Conservation (phyloP, 208 protist species). For the Angomonas deanei region DNA sequence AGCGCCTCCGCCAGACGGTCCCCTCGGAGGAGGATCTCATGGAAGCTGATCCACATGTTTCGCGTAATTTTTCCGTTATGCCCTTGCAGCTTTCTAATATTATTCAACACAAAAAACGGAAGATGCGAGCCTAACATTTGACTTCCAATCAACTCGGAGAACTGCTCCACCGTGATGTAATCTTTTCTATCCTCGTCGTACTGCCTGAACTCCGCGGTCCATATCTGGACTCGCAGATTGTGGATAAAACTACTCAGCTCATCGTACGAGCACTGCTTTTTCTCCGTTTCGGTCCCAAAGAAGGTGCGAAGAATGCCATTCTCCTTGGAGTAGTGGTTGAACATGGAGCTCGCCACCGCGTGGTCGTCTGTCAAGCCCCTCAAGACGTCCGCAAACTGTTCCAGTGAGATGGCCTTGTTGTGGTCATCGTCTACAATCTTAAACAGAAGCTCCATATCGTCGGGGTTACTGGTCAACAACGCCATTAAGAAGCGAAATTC, state of each 20-base stretch:
- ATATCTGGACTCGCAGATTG: slow-evolving; percentile 56
- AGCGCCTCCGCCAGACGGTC: slow-evolving; percentile 49
- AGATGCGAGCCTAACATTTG: slow-evolving; percentile 81
- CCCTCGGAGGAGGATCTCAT: slow-evolving; percentile 54
- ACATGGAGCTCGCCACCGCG: slow-evolving; percentile 32
- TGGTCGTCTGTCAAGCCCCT: slow-evolving; percentile 57
- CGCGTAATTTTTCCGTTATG: slow-evolving; percentile 34
- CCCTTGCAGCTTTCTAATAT: slow-evolving; percentile 67
- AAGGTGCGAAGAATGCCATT: slow-evolving; percentile 57
- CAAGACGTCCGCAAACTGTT: slow-evolving; percentile 73
- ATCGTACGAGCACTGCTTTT: slow-evolving; percentile 33
- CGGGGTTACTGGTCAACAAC: slow-evolving; percentile 51
- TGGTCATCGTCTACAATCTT: slow-evolving; percentile 53
- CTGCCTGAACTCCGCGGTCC: slow-evolving; percentile 79
- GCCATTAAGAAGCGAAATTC: slow-evolving; percentile 83
- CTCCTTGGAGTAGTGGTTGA: slow-evolving; percentile 23
- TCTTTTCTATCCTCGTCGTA: slow-evolving; percentile 43
- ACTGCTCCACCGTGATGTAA: slow-evolving; percentile 62
- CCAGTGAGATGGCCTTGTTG: slow-evolving; percentile 37
- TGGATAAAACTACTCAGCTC: slow-evolving; percentile 50
- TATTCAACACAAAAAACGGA: slow-evolving; percentile 74
- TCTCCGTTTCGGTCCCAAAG: slow-evolving; percentile 42
- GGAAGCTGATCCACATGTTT: slow-evolving; percentile 71
- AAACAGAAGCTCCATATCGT: slow-evolving; percentile 60
- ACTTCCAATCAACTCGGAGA: slow-evolving; percentile 67